Evolutionary conservation across 2,329 filamentous ascomycete species (phyloP).

Genomic region (Ilyonectria sp.): DNA sequence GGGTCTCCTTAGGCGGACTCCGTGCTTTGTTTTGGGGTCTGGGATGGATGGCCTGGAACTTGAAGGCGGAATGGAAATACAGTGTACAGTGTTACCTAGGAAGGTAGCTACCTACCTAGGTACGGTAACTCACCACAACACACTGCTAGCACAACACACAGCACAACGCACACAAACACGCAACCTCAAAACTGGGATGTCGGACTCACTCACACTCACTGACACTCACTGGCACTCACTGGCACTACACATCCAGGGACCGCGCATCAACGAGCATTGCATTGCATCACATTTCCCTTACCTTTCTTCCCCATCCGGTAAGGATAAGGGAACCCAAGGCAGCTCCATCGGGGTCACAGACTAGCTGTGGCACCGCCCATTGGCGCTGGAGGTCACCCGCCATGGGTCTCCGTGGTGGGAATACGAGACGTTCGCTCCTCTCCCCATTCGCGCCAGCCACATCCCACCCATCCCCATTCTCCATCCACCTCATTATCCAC

Average conservation of each 20-base stretch:
- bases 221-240: background rate
- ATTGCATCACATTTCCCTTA: constrained; percentile 10
- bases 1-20: background rate
- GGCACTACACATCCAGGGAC: constrained; percentile 1
- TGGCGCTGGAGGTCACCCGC: background rate
- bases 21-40: background rate
- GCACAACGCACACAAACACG: background rate
- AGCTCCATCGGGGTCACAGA: background rate
- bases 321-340: constrained; percentile 10
- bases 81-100: too few species aligned
- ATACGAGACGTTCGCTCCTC: constrained; percentile 2
- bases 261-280: constrained; percentile 20
- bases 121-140: too few species aligned
- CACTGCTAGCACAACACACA: background rate
- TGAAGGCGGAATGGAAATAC: background rate
- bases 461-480: constrained; percentile 1
- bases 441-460: constrained; percentile 1
- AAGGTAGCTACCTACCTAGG: too few species aligned
- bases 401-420: constrained; percentile 3
- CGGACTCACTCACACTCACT: background rate
- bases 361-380: background rate
- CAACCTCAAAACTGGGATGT: background rate
- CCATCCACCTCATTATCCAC: background rate
- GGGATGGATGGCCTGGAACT: background rate
- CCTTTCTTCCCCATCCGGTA: constrained; percentile 2